phyloP scores from a whole-genome alignment of 768 basidiomycete genomes.

The Lactifluus hygrophoroides region DNA sequence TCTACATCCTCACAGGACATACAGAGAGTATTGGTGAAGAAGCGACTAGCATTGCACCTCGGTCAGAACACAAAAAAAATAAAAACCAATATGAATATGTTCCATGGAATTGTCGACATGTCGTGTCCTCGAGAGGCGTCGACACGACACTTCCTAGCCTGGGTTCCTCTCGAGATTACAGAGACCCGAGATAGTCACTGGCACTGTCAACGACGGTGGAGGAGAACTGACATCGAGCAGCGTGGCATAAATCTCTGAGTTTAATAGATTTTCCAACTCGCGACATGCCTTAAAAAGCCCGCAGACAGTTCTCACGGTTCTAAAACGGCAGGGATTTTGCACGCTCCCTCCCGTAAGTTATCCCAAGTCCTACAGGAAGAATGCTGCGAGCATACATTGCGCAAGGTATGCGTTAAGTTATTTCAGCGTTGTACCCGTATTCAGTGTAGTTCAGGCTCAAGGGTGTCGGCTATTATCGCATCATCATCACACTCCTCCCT shows the following conservation, averaged over 20 bases:
- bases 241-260: slow-evolving; percentile 52
- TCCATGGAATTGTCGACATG: slow-evolving; percentile 55
- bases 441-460: slow-evolving; percentile 26
- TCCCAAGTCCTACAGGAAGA: not conserved
- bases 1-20: no score
- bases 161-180: slow-evolving; percentile 47
- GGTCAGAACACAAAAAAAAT: not conserved
- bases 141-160: slow-evolving; percentile 62
- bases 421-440: not conserved
- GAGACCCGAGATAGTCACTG: slow-evolving; percentile 47
- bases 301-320: slow-evolving; percentile 41
- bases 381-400: slow-evolving; percentile 17
- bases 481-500: slow-evolving; percentile 29
- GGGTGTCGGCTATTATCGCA: slow-evolving; percentile 35
- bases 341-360: no score
- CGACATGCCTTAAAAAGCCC: no score
- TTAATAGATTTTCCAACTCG: slow-evolving; percentile 17
- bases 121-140: slow-evolving; percentile 43
- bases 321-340: not conserved
- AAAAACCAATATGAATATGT: slow-evolving; percentile 28
- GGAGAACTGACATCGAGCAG: slow-evolving; percentile 44
- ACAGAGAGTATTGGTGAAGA: no score
- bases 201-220: slow-evolving; percentile 56
- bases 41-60: no score
- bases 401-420: slow-evolving; percentile 23